Evolutionary conservation across 2,329 filamentous ascomycete genomes (phyloP), one percentile per base, ranked within the genome.

Genomic region (Penicillium fuscoglaucum): DNA sequence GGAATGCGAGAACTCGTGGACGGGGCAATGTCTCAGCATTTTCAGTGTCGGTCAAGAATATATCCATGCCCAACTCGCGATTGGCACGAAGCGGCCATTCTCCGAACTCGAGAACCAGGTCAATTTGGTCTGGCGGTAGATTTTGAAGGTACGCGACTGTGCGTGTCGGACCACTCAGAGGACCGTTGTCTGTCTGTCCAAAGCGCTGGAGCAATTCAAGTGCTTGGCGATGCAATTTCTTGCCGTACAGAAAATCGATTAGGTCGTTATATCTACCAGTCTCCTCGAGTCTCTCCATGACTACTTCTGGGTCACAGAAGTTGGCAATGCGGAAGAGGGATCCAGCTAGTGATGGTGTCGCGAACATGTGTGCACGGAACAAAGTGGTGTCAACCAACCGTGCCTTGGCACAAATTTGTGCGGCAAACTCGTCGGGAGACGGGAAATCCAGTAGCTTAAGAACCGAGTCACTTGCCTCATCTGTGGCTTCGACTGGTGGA

Each of bases 181-280:
- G 80, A 17, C 72, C 72, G 5, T 74, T 68, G 33, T 77, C 72
- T 2, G 83, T 80, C 29, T 84, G 84, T 19, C 93, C 93, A 66
- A 97, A 97, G 62, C 88, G 89, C 66, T 86, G 84, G 0, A 99
- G 82, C 31, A 97, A 79, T 64, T 91, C 89, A 19, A 99, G 78
- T 0, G 95, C 93, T 70, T 96, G 88, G 19, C 88, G 86, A 75
- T 99, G 95, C 41, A 98, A 83, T 73, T 89, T 93, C 78, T 99
- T 99, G 62, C 95, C 95, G 68, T 96, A 91, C 66, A 98, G 87
- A 72, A 99, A 99, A 73, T 98, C 93, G n/a, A 99, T 92, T 1
- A 99, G 80, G 76, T 98, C 93, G 52, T 89, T 93, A 75, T 96
- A 97, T 33, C 93, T 87, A 58, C 90, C 90, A 41, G 88, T 91